Conservation (phyloP, 129 eudicot genomes). For the Sambucus nigra region DNA sequence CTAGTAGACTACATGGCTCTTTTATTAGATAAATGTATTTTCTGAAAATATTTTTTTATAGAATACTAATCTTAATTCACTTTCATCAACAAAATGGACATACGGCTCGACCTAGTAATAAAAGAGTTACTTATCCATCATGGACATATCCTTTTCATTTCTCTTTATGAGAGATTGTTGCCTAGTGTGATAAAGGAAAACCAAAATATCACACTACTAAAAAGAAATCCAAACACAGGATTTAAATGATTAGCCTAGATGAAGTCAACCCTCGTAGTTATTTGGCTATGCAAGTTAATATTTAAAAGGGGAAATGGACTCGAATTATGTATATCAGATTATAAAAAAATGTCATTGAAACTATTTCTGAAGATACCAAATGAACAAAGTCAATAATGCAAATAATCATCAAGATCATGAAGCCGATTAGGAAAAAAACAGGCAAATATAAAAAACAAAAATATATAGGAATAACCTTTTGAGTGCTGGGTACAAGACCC, state of each 20-base stretch:
- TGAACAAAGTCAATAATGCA: background rate
- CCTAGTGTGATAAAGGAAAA: background rate
- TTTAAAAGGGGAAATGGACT: background rate
- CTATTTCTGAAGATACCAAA: too few species aligned
- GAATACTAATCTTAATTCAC: background rate
- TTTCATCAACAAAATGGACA: background rate
- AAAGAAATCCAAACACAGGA: background rate
- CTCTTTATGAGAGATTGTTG: background rate
- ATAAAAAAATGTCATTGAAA: background rate
- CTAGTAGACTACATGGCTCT: background rate
- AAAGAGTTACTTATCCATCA: background rate
- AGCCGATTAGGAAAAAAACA: background rate
- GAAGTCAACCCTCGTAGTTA: constrained; percentile 9
- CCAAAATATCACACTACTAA: background rate
- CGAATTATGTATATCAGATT: background rate
- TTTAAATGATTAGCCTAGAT: background rate
- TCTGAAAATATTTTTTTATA: background rate
- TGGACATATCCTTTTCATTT: too few species aligned
- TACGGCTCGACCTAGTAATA: background rate
- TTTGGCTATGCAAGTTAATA: background rate
- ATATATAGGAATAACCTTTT: constrained; percentile 36
- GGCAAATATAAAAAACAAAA: background rate
- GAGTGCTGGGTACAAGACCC: constrained; percentile 55
- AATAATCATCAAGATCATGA: background rate
- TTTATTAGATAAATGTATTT: too few species aligned